phyloP scores from a whole-genome alignment of 2,329 filamentous ascomycete genomes.

The Colletotrichum godetiae region DNA sequence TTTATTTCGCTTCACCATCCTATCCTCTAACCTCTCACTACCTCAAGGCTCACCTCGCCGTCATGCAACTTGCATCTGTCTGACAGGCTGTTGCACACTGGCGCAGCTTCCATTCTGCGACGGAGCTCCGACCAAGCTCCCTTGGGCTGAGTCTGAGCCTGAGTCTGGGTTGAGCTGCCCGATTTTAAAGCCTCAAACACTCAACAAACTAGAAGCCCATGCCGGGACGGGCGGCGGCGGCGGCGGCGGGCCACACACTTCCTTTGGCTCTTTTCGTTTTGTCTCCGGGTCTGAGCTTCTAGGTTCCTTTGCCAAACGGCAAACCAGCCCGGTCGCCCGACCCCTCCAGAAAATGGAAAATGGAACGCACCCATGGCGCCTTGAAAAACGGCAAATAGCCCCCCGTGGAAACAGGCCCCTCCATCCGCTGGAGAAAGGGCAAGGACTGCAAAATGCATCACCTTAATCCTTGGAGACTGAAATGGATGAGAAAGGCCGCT shows the following conservation, averaged over 20 bases:
- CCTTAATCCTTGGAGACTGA: background rate
- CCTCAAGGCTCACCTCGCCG: too few relatives aligned
- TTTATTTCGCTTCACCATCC: conserved; percentile 6
- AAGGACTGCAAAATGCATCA: background rate
- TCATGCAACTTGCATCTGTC: background rate
- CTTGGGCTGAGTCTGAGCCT: conserved; percentile 8
- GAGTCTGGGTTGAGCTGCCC: background rate
- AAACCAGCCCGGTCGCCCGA: conserved; percentile 14
- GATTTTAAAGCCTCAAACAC: conserved; percentile 24
- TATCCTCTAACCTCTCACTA: background rate
- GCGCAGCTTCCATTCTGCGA: background rate
- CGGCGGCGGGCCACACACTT: conserved; percentile 9
- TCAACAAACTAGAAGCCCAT: conserved; percentile 35
- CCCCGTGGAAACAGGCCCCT: background rate
- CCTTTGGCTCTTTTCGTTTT: background rate
- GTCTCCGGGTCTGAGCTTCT: background rate
- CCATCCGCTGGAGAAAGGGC: conserved; percentile 1
- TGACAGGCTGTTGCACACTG: background rate
- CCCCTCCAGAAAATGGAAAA: too few relatives aligned
- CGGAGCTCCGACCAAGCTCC: background rate
- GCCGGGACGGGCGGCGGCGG: background rate
- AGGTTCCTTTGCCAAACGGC: background rate
- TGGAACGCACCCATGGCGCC: background rate
- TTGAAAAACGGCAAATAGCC: background rate
- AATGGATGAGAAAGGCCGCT: background rate